phyloP scores from a whole-genome alignment of 23 red algal genomes.

The Agarophyton chilense region DNA sequence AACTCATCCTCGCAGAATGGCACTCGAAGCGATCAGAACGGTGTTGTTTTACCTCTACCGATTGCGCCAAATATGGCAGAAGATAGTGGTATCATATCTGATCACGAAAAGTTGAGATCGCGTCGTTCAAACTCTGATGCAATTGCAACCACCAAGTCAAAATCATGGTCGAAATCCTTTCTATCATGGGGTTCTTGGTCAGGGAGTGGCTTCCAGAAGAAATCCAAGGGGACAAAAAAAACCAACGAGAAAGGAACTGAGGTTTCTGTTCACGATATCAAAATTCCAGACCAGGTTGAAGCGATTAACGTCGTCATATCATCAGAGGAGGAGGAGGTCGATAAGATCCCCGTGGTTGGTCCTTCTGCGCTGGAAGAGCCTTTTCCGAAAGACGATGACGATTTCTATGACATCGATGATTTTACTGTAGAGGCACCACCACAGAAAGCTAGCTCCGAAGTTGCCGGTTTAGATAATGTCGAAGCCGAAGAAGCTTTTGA shows the following conservation, averaged over 20 bases:
- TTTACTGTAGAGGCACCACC: neutral
- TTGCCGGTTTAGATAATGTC: neutral
- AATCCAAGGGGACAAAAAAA: slow-evolving; percentile 4
- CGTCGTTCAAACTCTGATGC: neutral
- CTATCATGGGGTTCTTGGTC: slow-evolving; percentile 55
- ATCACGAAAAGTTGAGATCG: slow-evolving; percentile 2
- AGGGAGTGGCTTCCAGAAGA: neutral
- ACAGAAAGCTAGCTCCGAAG: neutral
- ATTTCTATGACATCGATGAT: neutral
- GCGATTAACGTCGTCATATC: neutral
- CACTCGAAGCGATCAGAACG: neutral
- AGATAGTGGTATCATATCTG: neutral
- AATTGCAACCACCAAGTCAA: neutral
- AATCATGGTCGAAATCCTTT: slow-evolving; percentile 60
- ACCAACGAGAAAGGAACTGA: neutral
- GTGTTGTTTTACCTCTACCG: neutral
- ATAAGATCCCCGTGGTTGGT: neutral
- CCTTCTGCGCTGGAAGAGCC: neutral
- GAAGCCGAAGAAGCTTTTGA: slow-evolving; percentile 36
- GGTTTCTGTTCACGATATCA: neutral
- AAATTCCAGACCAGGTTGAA: neutral
- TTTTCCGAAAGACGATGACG: neutral
- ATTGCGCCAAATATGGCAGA: neutral
- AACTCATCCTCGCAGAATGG: neutral
- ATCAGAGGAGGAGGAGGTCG: neutral